A percentile compares a stretch with the other conserved stretches of the same genome.
These are phyloP conservation scores for Aspergillus texensis DNA, from an alignment of 2,329 filamentous ascomycete genomes.

Conservation along the genomic window DNA sequence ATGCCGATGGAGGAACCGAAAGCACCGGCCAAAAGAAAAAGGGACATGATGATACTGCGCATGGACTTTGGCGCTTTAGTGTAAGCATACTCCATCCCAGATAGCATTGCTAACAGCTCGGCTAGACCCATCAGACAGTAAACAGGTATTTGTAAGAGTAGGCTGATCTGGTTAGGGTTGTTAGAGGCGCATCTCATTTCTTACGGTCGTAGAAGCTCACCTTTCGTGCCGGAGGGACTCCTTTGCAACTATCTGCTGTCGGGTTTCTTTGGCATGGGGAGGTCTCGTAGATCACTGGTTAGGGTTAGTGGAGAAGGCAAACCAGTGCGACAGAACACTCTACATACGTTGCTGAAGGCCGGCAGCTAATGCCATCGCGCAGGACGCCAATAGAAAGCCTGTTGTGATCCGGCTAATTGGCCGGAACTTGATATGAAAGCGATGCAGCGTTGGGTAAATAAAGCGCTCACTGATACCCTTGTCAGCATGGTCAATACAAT, in stretches of 20 bases:
- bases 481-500: background rate
- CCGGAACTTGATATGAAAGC: background rate
- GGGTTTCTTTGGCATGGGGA: slow-evolving; percentile 4
- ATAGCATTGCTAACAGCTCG: slow-evolving; percentile 3
- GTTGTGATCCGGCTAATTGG: background rate
- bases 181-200: background rate
- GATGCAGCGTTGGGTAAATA: background rate
- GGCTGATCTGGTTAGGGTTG: background rate
- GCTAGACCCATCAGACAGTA: slow-evolving; percentile 3
- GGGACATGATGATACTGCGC: slow-evolving; percentile 26
- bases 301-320: background rate
- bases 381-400: background rate
- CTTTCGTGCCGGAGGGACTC: background rate
- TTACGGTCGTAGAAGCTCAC: background rate
- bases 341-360: background rate
- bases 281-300: slow-evolving; percentile 4
- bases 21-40: slow-evolving; percentile 18
- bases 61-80: slow-evolving; percentile 15
- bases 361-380: background rate
- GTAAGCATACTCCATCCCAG: slow-evolving; percentile 11
- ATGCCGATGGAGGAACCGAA: slow-evolving; percentile 17
- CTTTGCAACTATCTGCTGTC: background rate
- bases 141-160: background rate
- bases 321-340: too few species aligned
- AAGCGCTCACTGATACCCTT: background rate